Evolutionary conservation across 164 flowering plant species (phyloP).

Genomic region (Tetrastigma voinierianum): DNA sequence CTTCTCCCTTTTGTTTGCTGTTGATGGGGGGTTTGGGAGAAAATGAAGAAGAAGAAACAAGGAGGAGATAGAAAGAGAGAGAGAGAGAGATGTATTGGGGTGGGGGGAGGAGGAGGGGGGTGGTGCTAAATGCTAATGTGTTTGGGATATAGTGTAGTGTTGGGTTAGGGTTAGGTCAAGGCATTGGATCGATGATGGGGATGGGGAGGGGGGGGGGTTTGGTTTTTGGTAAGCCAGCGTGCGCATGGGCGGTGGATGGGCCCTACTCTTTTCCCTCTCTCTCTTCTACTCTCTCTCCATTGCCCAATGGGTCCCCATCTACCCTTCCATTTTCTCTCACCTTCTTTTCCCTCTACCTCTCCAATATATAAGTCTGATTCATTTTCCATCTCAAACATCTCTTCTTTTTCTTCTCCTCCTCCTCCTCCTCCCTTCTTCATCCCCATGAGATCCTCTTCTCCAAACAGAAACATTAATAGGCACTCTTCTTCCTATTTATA

Average conservation of each 20-base stretch:
- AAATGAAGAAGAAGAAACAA: not conserved
- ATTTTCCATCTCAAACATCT: not conserved
- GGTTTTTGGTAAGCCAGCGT: conserved; percentile 59
- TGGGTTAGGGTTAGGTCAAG: conserved; percentile 69
- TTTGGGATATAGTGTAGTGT: conserved; percentile 12
- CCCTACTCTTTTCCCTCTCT: conserved; percentile 29
- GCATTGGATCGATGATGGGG: conserved; percentile 38
- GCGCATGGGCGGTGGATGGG: conserved; percentile 78
- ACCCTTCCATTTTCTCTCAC: conserved; percentile 25
- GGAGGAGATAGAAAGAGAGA: conserved; percentile 2
- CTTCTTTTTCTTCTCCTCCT: not conserved
- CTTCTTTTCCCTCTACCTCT: conserved; percentile 7
- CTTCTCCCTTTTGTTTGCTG: not conserved
- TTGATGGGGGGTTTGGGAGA: conserved; percentile 32
- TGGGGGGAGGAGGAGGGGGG: conserved; percentile 17
- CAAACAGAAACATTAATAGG: too few species aligned
- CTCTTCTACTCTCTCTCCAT: conserved; percentile 13
- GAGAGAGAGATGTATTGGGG: not conserved
- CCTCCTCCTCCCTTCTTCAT: not conserved
- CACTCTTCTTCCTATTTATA: too few species aligned
- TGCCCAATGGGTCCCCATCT: conserved; percentile 15
- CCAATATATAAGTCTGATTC: not conserved
- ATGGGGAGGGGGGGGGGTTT: too few species aligned
- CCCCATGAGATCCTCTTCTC: conserved; percentile 5
- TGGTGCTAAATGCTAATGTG: conserved; percentile 2